Conservation (phyloP, 305 asterid species). For the Coffea humblotiana region DNA sequence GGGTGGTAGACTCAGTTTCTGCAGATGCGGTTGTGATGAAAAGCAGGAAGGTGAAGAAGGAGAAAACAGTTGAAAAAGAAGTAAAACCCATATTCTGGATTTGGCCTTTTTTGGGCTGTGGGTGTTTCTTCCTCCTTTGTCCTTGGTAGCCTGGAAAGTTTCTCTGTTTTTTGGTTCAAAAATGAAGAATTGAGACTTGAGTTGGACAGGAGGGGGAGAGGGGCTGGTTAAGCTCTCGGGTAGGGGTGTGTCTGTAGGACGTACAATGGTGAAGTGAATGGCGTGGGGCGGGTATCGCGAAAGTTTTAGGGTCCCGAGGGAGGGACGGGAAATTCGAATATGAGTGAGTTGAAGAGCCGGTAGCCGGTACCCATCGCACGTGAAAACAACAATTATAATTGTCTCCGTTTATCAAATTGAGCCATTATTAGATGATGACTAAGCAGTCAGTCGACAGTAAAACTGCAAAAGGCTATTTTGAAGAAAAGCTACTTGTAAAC, state of each 20-base stretch:
- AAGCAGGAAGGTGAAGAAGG: constrained; percentile 30
- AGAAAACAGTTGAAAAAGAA: constrained; percentile 19
- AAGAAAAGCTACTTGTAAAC: background rate
- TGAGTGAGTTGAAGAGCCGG: constrained; percentile 40
- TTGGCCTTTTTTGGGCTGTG: constrained; percentile 29
- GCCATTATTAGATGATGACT: background rate
- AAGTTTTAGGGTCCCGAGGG: constrained; percentile 21
- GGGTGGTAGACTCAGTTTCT: constrained; percentile 26
- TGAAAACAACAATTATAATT: constrained; percentile 14
- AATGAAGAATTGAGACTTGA: constrained; percentile 23
- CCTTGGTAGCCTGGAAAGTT: constrained; percentile 16
- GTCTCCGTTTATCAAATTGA: background rate
- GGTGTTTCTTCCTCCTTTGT: constrained; percentile 12
- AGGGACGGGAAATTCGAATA: constrained; percentile 37
- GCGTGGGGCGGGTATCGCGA: constrained; percentile 4
- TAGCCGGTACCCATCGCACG: constrained; percentile 45
- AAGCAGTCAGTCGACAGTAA: too few relatives aligned
- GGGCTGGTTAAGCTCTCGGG: background rate
- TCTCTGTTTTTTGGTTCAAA: constrained; percentile 29
- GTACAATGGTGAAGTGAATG: background rate
- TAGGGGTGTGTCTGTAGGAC: background rate
- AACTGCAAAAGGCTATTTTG: background rate
- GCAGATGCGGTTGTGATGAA: constrained; percentile 25
- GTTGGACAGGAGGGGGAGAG: background rate
- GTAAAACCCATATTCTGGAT: constrained; percentile 39